Evolutionary conservation across 331 rosid species (phyloP), one percentile per base, ranked within the genome.

Genomic region (Quercus phellos): DNA sequence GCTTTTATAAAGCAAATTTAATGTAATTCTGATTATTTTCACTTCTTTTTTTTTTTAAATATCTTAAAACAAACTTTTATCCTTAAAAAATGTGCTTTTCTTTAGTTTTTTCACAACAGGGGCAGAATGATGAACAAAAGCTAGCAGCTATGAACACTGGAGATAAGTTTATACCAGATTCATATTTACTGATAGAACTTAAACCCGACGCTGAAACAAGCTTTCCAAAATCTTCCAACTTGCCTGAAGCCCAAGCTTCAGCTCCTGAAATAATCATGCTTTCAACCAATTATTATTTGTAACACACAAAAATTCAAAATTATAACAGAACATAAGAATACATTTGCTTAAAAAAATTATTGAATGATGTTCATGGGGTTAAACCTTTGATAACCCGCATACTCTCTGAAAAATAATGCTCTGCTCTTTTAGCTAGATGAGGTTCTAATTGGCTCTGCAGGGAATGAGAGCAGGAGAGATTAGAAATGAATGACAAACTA

Each of bases 321-420:
- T 34, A 21, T 17, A 79, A 74, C 59, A 67, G 58, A 78, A 76
- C 51, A 38, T 24, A 27, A 53, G 64, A 76, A 79, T 35, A 30
- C n/a, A 43, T 46, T 73, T 34, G 26, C 4, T 19, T 27, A 14
- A 64, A 58, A 55, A 55, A 73, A 75, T 61, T 51, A 67, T 21
- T 29, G 46, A 78, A 64, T 51, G 63, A 70, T 19, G 54, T 14
- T 6, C 68, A 77, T 29, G 68, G 30, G 78, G 27, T n/a, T 51
- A 34, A 77, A 94, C 99, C 99, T 90, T 88, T 87, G 72, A 55
- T 32, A 73, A 94, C 99, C 18, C 99, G 97, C 85, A 51, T 81
- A 79, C 84, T 94, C 85, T 94, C 99, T 26, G 99, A 90, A 85
- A 95, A 95, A 78, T 87, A 95, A 83, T 92, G 98, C 68, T 92